phyloP scores from a whole-genome alignment of 768 basidiomycete genomes.

The Russula sp. region DNA sequence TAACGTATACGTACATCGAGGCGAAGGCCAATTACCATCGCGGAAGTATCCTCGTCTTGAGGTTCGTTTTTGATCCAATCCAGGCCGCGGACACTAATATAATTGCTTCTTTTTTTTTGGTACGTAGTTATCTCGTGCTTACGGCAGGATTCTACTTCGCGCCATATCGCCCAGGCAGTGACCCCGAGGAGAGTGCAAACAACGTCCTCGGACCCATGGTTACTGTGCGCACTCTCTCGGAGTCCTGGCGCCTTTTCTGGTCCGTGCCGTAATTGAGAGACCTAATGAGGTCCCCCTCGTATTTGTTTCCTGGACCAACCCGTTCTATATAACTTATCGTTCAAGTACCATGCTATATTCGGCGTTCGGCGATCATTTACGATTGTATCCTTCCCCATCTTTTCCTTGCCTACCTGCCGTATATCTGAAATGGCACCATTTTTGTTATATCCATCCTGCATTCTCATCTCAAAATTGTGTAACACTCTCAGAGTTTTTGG shows the following conservation, averaged over 20 bases:
- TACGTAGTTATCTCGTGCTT: slow-evolving; percentile 84
- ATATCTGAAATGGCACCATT: background rate
- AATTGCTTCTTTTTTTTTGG: background rate
- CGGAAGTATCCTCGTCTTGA: slow-evolving; percentile 91
- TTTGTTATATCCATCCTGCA: slow-evolving; percentile 7
- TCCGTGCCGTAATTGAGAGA: background rate
- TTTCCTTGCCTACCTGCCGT: background rate
- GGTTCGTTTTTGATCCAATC: slow-evolving; percentile 45
- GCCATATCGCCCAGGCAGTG: slow-evolving; percentile 41
- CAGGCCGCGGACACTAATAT: background rate
- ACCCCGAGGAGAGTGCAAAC: slow-evolving; percentile 17
- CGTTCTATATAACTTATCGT: slow-evolving; percentile 14
- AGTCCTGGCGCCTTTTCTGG: slow-evolving; percentile 25
- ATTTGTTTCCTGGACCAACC: background rate
- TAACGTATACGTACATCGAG: slow-evolving; percentile 99
- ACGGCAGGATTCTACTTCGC: slow-evolving; percentile 91
- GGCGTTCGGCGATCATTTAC: slow-evolving; percentile 15
- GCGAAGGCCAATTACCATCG: slow-evolving; percentile 98
- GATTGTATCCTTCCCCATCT: background rate
- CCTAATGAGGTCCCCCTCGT: background rate
- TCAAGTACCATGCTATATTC: slow-evolving; percentile 4
- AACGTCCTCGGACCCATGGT: slow-evolving; percentile 11
- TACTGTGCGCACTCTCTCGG: slow-evolving; percentile 21
- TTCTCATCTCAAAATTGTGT: background rate
- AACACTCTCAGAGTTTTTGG: background rate